Evolutionary conservation across 352 stramenopile genomes (phyloP).

Genomic region (Phytophthora foliorum): DNA sequence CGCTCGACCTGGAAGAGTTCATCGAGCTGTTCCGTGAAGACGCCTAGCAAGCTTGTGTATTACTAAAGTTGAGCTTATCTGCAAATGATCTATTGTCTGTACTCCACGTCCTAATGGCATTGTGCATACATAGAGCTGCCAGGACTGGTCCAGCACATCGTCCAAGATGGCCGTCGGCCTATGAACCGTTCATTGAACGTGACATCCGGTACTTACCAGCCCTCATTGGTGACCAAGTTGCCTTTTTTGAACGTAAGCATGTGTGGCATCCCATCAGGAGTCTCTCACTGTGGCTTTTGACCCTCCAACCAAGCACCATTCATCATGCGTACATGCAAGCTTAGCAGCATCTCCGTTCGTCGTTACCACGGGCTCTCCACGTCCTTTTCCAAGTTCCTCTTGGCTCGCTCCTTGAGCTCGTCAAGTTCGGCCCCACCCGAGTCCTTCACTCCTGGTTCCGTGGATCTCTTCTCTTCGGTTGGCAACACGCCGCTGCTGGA

Average conservation of each 20-base stretch:
- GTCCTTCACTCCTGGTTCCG: constrained; percentile 30
- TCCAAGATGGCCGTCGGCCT: constrained; percentile 13
- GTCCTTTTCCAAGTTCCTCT: not conserved
- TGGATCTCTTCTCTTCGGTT: constrained; percentile 73
- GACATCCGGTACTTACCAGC: constrained; percentile 12
- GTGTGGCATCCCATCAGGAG: constrained; percentile 30
- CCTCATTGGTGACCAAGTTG: constrained; percentile 28
- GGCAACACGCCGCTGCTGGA: constrained; percentile 84
- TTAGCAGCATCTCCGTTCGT: constrained; percentile 9
- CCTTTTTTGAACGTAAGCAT: constrained; percentile 22
- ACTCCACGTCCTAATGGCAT: not conserved
- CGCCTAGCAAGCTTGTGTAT: constrained; percentile 40
- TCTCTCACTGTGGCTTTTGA: constrained; percentile 22
- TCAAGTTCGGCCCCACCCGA: constrained; percentile 11
- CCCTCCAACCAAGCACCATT: constrained; percentile 19
- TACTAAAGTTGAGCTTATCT: too few species aligned
- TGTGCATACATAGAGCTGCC: not conserved
- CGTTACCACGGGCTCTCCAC: not conserved
- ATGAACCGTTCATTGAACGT: too few species aligned
- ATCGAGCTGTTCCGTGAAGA: constrained; percentile 85
- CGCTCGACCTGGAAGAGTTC: constrained; percentile 81
- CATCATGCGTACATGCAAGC: constrained; percentile 31
- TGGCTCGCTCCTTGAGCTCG: constrained; percentile 12
- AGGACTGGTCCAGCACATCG: constrained; percentile 19
- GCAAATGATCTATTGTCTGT: too few species aligned